Conservation (phyloP, 1,139 yeast genomes). For the Nakaseomyces uthaithaninus region DNA sequence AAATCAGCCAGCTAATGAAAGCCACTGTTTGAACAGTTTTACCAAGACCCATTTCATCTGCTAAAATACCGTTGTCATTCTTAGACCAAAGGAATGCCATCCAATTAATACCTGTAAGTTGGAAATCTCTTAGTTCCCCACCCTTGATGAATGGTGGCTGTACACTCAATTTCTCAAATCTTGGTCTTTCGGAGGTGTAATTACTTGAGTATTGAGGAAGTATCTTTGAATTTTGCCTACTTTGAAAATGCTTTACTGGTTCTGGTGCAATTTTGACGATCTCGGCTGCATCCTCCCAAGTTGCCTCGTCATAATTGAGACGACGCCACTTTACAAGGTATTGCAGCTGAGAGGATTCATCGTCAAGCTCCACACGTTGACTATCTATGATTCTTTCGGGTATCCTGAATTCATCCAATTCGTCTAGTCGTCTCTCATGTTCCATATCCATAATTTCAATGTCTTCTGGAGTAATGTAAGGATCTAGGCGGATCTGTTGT, state of each 20-base stretch:
- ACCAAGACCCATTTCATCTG: slow-evolving; percentile 99
- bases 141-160: slow-evolving; percentile 89
- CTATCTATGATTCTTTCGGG: slow-evolving; percentile 89
- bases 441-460: slow-evolving; percentile 90
- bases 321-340: slow-evolving; percentile 93
- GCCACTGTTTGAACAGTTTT: slow-evolving; percentile 96
- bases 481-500: slow-evolving; percentile 67
- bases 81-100: slow-evolving; percentile 99
- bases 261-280: slow-evolving; percentile 80
- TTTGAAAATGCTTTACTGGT: slow-evolving; percentile 77
- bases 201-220: slow-evolving; percentile 74
- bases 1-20: slow-evolving; percentile 87
- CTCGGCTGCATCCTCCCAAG: slow-evolving; percentile 92
- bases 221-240: slow-evolving; percentile 72
- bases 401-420: slow-evolving; percentile 70
- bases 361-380: slow-evolving; percentile 57
- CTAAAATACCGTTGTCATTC: slow-evolving; percentile 93
- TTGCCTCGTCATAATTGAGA: slow-evolving; percentile 86
- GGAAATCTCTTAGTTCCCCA: slow-evolving; percentile 94
- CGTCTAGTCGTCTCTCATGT: slow-evolving; percentile 74
- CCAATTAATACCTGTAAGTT: slow-evolving; percentile 96
- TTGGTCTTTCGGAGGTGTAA: slow-evolving; percentile 73
- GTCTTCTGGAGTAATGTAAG: slow-evolving; percentile 79
- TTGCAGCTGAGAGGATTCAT: slow-evolving; percentile 60
- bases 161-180: slow-evolving; percentile 73